Evolutionary conservation across 768 basidiomycete genomes (phyloP).

Genomic region (Leucogyrophana mollusca): DNA sequence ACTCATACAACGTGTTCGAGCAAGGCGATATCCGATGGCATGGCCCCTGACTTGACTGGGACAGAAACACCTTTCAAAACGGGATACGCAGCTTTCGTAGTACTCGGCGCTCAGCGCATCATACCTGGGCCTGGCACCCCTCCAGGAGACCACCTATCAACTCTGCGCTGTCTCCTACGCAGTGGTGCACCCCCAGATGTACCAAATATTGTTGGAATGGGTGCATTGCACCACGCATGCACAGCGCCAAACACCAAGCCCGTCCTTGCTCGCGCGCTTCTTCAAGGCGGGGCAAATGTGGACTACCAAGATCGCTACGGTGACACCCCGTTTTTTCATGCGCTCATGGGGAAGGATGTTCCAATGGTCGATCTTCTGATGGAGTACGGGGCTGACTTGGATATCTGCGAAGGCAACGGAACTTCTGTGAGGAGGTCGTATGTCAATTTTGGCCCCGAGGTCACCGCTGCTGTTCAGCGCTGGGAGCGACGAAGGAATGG

Average conservation of each 20-base stretch:
- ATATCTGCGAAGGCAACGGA: conserved; percentile 39
- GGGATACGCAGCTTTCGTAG: conserved; percentile 40
- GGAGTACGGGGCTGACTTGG: conserved; percentile 47
- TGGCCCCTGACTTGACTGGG: conserved; percentile 35
- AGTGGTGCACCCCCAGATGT: conserved; percentile 39
- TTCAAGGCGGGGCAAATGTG: conserved; percentile 46
- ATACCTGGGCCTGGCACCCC: conserved; percentile 10
- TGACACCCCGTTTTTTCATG: conserved; percentile 37
- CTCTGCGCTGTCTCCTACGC: conserved; percentile 41
- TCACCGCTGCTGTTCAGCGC: conserved; percentile 42
- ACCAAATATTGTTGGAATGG: conserved; percentile 46
- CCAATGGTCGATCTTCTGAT: conserved; percentile 42
- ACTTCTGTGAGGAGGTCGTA: conserved; percentile 29
- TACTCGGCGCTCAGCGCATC: conserved; percentile 42
- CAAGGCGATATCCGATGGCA: conserved; percentile 24
- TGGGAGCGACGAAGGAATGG: conserved; percentile 49
- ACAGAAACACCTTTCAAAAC: conserved; percentile 43
- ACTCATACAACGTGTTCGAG: too few species aligned
- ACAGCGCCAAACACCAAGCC: conserved; percentile 22
- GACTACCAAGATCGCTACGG: conserved; percentile 51
- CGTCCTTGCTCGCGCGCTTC: conserved; percentile 36
- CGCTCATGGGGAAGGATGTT: conserved; percentile 33
- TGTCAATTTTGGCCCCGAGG: conserved; percentile 38
- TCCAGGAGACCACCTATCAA: conserved; percentile 27
- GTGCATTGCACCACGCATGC: conserved; percentile 48